These are phyloP conservation scores for Delonix regia DNA, from an alignment of 306 rosid species.

Conservation along the genomic window DNA sequence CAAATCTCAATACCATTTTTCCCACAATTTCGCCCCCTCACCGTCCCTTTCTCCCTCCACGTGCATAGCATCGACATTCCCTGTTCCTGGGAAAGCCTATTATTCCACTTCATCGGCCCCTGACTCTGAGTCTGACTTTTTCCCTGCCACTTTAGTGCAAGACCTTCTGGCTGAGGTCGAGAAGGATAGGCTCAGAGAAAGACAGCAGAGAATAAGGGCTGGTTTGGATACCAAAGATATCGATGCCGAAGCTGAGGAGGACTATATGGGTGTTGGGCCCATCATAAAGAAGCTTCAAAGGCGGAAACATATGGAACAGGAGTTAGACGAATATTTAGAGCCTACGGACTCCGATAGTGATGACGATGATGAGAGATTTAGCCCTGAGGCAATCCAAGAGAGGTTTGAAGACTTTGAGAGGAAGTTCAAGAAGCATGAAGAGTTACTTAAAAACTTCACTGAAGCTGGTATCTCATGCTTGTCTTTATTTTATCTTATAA, in stretches of 20 bases:
- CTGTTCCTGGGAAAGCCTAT: constrained; percentile 25
- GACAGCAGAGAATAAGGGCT: constrained; percentile 54
- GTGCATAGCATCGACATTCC: neutral
- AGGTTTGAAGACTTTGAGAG: constrained; percentile 54
- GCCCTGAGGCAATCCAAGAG: constrained; percentile 49
- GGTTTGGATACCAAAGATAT: constrained; percentile 71
- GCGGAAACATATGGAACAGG: constrained; percentile 48
- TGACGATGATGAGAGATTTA: constrained; percentile 62
- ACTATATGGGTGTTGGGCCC: constrained; percentile 68
- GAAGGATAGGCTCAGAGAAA: constrained; percentile 65
- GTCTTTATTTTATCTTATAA: neutral
- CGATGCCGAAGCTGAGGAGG: constrained; percentile 61
- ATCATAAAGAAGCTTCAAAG: constrained; percentile 71
- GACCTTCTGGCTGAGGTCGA: constrained; percentile 69
- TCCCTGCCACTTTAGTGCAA: constrained; percentile 33
- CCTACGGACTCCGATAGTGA: constrained; percentile 84
- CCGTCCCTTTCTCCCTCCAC: constrained; percentile 26
- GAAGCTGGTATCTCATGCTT: constrained; percentile 49
- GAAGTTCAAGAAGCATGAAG: constrained; percentile 71
- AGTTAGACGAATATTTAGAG: constrained; percentile 59
- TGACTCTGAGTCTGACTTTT: neutral
- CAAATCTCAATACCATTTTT: constrained; percentile 31
- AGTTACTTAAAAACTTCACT: constrained; percentile 56
- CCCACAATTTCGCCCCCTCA: constrained; percentile 28
- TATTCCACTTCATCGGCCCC: constrained; percentile 48